Evolutionary conservation across 2,329 filamentous ascomycete species (phyloP).

Genomic region (Sarocladium brachiariae): DNA sequence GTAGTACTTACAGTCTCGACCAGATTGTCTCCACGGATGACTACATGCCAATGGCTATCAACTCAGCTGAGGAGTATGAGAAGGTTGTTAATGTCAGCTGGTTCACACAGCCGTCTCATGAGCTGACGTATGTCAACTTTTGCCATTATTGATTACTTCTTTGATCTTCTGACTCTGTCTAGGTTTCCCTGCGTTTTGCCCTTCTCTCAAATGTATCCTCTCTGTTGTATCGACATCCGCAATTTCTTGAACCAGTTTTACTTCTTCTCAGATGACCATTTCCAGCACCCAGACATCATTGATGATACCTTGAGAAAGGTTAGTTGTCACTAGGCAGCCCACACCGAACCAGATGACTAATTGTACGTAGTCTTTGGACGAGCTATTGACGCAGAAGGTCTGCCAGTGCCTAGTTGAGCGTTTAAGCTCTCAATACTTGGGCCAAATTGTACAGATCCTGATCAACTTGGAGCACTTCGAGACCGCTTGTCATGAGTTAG

Average conservation of each 20-base stretch:
- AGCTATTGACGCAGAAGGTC: slow-evolving; percentile 87
- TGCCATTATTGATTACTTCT: no score
- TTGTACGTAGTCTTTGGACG: slow-evolving; percentile 73
- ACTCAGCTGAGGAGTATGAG: slow-evolving; percentile 82
- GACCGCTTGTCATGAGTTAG: slow-evolving; percentile 81
- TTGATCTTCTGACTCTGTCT: slow-evolving; percentile 13
- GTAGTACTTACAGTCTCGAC: background rate
- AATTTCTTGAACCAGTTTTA: slow-evolving; percentile 99
- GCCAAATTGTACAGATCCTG: slow-evolving; percentile 96
- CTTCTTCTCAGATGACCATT: slow-evolving; percentile 94
- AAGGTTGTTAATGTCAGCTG: slow-evolving; percentile 95
- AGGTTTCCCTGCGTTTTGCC: slow-evolving; percentile 93
- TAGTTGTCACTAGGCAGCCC: slow-evolving; percentile 15
- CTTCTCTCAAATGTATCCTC: slow-evolving; percentile 97
- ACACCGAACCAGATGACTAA: slow-evolving; percentile 11
- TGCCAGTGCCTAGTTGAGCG: slow-evolving; percentile 85
- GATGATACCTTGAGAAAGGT: slow-evolving; percentile 83
- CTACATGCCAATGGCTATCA: slow-evolving; percentile 99
- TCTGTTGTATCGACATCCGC: slow-evolving; percentile 96
- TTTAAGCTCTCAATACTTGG: slow-evolving; percentile 85
- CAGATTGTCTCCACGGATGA: slow-evolving; percentile 83
- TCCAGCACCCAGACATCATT: slow-evolving; percentile 81
- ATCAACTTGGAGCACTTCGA: slow-evolving; percentile 98
- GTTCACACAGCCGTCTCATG: slow-evolving; percentile 73
- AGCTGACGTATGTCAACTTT: slow-evolving; percentile 65